Base-by-base conservation (phyloP, 768 basidiomycete species). In the Suillus placidus region DNA sequence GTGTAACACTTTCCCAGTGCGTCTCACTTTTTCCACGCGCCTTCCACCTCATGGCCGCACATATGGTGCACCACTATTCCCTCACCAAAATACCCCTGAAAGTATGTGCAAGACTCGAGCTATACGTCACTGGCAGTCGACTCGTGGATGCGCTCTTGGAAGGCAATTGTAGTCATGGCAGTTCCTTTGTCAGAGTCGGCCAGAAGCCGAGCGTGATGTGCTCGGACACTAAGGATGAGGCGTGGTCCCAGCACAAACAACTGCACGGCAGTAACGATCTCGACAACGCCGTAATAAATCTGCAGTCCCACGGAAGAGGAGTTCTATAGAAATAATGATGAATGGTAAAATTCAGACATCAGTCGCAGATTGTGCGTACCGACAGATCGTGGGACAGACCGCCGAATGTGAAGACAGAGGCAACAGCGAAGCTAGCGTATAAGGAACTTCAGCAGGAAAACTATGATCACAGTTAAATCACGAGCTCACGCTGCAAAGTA, bases 191-290 rank as follows among this genome's bases (percentile, higher is more conserved):
- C 43, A 18, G 43, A 43, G 43, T 20, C 6, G 43, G 43, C 43
- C 18, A 43, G 8, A 43, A 43, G 43, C 43, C 8, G 43, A 20
- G 43, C 43, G 20, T 43, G 43, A 43, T 43, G 14, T 43, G 43
- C 43, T 20, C 43, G 43, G 18, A 43, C 43, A 8, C 43, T 43
- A 43, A 43, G 43, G 43, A 43, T 43, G 43, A 43, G 43, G 43
- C 18, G 20, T 20, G 20, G 47, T 14, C 47, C 47, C 12, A 49
- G 23, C 6, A 49, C 47, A 49, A 26, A 49, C 23, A 49, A 26
- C 6, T 49, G 13, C 23, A 49, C 3, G 6, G 3, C 3, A 6
- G 0, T 1, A 5, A 3, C 6, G 1, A 26, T 26, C 26, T 6
- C 6, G 13, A 0, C 3, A 26, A 49, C 0, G 3, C 23, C 47